phyloP scores from a whole-genome alignment of 306 rosid species.

The Cucurbita maxima region DNA sequence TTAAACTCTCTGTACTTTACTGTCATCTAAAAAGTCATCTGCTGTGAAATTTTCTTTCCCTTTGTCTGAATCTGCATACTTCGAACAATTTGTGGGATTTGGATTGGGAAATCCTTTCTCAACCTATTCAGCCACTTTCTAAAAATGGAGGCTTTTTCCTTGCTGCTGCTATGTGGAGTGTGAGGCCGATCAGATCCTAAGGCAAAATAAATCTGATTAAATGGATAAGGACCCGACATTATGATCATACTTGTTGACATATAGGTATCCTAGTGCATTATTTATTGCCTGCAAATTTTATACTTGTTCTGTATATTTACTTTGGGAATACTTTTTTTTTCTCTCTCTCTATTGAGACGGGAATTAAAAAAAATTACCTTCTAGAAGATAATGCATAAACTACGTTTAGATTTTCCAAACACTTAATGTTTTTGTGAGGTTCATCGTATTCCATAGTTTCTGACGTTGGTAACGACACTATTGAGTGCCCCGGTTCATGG shows the following conservation, averaged over 20 bases:
- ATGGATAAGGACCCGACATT: background rate
- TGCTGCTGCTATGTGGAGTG: background rate
- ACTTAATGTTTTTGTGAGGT: too few species aligned
- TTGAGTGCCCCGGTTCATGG: too few species aligned
- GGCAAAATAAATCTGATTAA: background rate
- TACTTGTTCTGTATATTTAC: background rate
- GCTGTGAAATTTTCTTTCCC: background rate
- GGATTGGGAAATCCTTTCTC: background rate
- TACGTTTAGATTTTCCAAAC: too few species aligned
- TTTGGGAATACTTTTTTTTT: too few species aligned
- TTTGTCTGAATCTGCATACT: background rate
- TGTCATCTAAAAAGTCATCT: background rate
- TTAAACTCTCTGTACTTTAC: constrained; percentile 2
- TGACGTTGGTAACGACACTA: too few species aligned
- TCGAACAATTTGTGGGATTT: background rate
- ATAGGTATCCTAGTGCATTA: background rate
- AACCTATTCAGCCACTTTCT: background rate
- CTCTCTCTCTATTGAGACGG: too few species aligned
- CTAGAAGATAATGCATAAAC: too few species aligned
- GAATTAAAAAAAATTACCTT: too few species aligned
- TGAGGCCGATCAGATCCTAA: background rate
- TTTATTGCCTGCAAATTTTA: background rate
- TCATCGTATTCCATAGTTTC: too few species aligned
- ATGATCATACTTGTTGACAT: background rate
- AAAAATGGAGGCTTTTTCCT: background rate